These are phyloP conservation scores for Solanum hybrid DNA, from an alignment of 305 asterid species.

Conservation along the genomic window DNA sequence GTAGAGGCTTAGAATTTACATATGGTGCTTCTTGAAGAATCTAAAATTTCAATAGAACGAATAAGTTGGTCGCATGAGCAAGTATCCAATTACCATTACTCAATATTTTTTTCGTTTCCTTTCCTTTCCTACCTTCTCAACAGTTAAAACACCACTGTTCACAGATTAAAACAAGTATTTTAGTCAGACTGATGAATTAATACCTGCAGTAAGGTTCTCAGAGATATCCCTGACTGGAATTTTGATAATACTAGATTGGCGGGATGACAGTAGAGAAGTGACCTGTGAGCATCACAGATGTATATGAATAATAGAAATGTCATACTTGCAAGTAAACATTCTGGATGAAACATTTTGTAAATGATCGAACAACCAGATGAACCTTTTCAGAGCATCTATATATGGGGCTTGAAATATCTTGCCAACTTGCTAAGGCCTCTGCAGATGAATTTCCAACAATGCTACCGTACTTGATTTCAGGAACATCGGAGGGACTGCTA, in stretches of 20 bases:
- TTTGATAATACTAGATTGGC: slow-evolving; percentile 46
- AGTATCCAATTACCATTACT: neutral
- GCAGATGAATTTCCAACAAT: slow-evolving; percentile 25
- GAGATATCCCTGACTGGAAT: slow-evolving; percentile 55
- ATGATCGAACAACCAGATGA: neutral
- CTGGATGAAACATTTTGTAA: neutral
- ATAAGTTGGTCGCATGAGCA: neutral
- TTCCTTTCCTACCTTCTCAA: neutral
- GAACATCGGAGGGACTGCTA: slow-evolving; percentile 77
- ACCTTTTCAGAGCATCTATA: slow-evolving; percentile 58
- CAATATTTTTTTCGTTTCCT: neutral
- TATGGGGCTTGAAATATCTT: slow-evolving; percentile 53
- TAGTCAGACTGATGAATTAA: neutral
- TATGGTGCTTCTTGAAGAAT: neutral
- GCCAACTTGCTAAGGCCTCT: slow-evolving; percentile 66
- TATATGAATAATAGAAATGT: neutral
- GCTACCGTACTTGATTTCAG: slow-evolving; percentile 73
- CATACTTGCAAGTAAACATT: neutral
- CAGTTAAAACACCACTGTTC: neutral
- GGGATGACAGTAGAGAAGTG: slow-evolving; percentile 48
- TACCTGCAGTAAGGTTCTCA: slow-evolving; percentile 60
- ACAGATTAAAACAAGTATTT: neutral
- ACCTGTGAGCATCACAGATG: slow-evolving; percentile 37
- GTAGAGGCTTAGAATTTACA: neutral
- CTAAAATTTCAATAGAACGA: neutral